phyloP scores from a whole-genome alignment of 805 yeast species.

The Cyberlindnera saturnus region DNA sequence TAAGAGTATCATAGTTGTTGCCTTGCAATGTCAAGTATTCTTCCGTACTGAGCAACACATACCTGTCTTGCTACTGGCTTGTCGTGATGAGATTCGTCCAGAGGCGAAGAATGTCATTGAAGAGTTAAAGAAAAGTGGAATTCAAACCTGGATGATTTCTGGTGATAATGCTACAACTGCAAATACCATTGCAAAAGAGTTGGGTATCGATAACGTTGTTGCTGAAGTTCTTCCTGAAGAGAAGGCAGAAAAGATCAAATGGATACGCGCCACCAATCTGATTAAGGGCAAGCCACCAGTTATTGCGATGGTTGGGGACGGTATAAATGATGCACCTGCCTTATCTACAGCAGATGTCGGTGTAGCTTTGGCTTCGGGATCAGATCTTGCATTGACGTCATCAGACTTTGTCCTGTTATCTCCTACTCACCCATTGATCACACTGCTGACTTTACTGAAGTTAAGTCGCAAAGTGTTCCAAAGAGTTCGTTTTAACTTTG shows the following conservation, averaged over 20 bases:
- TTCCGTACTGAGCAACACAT: constrained; percentile 29
- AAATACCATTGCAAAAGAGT: constrained; percentile 53
- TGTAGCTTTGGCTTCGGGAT: constrained; percentile 68
- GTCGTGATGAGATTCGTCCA: constrained; percentile 53
- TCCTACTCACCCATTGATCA: constrained; percentile 41
- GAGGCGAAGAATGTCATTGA: constrained; percentile 51
- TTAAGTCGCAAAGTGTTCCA: constrained; percentile 43
- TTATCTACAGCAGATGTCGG: constrained; percentile 72
- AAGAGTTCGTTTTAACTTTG: constrained; percentile 51
- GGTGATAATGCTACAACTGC: constrained; percentile 72
- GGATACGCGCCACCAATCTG: constrained; percentile 41
- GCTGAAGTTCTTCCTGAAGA: constrained; percentile 73
- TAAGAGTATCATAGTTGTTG: constrained; percentile 57
- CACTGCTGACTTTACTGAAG: constrained; percentile 50
- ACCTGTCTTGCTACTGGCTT: constrained; percentile 45
- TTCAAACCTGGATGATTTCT: constrained; percentile 69
- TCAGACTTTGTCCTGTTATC: constrained; percentile 67
- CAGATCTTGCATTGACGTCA: constrained; percentile 69
- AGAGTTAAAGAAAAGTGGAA: constrained; percentile 32
- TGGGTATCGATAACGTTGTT: constrained; percentile 56
- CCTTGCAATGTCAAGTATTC: constrained; percentile 28
- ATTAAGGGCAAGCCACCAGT: constrained; percentile 16
- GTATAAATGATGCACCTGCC: constrained; percentile 81
- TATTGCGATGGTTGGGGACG: constrained; percentile 77
- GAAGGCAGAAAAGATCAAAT: constrained; percentile 53